Evolutionary conservation across 768 basidiomycete species (phyloP).

Genomic region (Termitomyces sp.): DNA sequence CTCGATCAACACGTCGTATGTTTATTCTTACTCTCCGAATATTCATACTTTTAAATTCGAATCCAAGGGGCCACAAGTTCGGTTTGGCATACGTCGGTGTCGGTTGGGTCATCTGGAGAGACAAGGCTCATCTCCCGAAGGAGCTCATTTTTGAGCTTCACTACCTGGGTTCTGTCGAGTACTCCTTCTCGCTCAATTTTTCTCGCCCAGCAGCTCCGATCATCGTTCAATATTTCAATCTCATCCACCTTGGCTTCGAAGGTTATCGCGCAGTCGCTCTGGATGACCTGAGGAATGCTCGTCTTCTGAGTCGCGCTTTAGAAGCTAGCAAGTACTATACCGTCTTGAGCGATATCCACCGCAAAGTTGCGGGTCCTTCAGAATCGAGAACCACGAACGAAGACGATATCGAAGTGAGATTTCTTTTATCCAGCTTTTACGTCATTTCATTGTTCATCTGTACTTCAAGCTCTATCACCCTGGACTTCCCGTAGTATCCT

Average conservation of each 20-base stretch:
- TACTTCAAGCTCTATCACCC: slow-evolving; percentile 42
- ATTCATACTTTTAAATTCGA: not conserved
- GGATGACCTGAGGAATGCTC: slow-evolving; percentile 59
- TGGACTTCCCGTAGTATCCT: slow-evolving; percentile 65
- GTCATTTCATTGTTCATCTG: not conserved
- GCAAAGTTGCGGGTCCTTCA: not conserved
- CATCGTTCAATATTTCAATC: slow-evolving; percentile 62
- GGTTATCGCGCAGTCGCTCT: slow-evolving; percentile 52
- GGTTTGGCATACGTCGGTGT: slow-evolving; percentile 54
- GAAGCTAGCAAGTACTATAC: slow-evolving; percentile 53
- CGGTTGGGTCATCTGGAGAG: slow-evolving; percentile 69
- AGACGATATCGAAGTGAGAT: slow-evolving; percentile 51
- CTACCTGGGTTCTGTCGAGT: slow-evolving; percentile 59
- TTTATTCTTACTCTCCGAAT: not conserved
- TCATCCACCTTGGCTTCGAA: slow-evolving; percentile 57
- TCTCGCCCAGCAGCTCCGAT: slow-evolving; percentile 62
- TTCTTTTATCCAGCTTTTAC: too few relatives aligned
- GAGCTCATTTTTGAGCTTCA: slow-evolving; percentile 72
- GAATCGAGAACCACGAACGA: slow-evolving; percentile 31
- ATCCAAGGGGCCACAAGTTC: slow-evolving; percentile 61
- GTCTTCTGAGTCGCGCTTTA: slow-evolving; percentile 59
- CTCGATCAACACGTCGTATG: slow-evolving; percentile 53
- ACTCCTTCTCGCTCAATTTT: slow-evolving; percentile 70
- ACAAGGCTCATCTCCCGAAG: slow-evolving; percentile 61
- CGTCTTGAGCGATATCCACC: slow-evolving; percentile 57